A percentile compares a stretch with the other conserved stretches of the same genome.
phyloP scores from a whole-genome alignment of 2,329 filamentous ascomycete genomes.

The Botrytis paeoniae region DNA sequence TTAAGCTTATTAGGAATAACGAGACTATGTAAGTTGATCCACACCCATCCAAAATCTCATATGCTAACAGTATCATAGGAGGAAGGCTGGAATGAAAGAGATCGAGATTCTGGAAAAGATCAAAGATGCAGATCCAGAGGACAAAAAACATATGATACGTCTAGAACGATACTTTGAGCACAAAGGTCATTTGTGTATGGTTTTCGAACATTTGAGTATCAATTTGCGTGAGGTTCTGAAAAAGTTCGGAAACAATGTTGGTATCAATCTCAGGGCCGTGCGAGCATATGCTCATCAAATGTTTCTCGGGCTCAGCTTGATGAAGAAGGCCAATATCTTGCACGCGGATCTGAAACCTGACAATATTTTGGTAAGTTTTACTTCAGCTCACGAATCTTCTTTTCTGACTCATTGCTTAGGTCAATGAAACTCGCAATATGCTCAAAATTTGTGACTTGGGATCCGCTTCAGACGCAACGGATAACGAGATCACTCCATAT shows the following conservation, averaged over 20 bases:
- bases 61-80: slow-evolving; percentile 41
- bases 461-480: slow-evolving; percentile 87
- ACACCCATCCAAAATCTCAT: not conserved
- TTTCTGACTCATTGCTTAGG: slow-evolving; percentile 40
- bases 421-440: slow-evolving; percentile 77
- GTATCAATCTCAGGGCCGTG: slow-evolving; percentile 85
- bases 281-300: slow-evolving; percentile 91
- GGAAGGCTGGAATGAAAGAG: slow-evolving; percentile 89
- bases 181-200: slow-evolving; percentile 92
- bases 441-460: slow-evolving; percentile 96
- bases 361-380: slow-evolving; percentile 68
- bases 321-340: slow-evolving; percentile 89
- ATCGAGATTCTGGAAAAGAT: slow-evolving; percentile 90
- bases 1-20: slow-evolving; percentile 98
- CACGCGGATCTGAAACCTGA: slow-evolving; percentile 97
- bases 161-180: slow-evolving; percentile 88
- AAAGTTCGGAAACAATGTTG: slow-evolving; percentile 92
- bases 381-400: not conserved
- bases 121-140: slow-evolving; percentile 78
- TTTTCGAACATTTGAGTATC: slow-evolving; percentile 91
- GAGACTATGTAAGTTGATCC: slow-evolving; percentile 64
- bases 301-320: slow-evolving; percentile 80
- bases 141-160: slow-evolving; percentile 87
- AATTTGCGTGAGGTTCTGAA: slow-evolving; percentile 92
- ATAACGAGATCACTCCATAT: slow-evolving; percentile 91